Percentiles rank a stretch among this genome's conserved stretches.
Evolutionary conservation across 805 yeast genomes (phyloP).

Genomic region (Hanseniaspora lachancei): DNA sequence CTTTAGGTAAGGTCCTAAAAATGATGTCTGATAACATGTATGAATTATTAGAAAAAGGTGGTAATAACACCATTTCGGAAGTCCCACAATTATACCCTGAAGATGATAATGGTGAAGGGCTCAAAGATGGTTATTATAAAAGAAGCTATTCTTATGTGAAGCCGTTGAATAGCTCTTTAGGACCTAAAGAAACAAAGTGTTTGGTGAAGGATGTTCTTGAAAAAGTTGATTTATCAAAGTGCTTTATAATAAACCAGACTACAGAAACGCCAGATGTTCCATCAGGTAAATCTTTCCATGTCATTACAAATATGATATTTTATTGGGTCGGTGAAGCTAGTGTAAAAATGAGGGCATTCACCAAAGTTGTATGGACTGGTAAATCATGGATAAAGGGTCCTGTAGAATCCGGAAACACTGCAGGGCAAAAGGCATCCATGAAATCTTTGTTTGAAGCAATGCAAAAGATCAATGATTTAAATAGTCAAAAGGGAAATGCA

Average conservation of each 20-base stretch:
- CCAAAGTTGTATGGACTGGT: constrained; percentile 57
- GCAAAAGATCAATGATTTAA: not conserved
- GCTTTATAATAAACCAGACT: constrained; percentile 35
- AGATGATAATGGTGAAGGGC: constrained; percentile 41
- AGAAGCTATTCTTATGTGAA: constrained; percentile 46
- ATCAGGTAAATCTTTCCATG: constrained; percentile 55
- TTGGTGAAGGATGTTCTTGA: constrained; percentile 43
- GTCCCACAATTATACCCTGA: constrained; percentile 37
- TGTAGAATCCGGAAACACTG: constrained; percentile 60
- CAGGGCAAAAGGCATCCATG: constrained; percentile 57
- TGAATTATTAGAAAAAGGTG: constrained; percentile 41
- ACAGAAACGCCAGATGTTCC: constrained; percentile 67
- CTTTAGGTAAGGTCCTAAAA: constrained; percentile 47
- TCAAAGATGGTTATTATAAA: constrained; percentile 29
- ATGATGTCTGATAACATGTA: constrained; percentile 49
- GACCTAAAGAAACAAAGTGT: constrained; percentile 63
- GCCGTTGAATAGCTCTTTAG: constrained; percentile 49
- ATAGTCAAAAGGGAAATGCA: not conserved
- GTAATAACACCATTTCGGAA: constrained; percentile 48
- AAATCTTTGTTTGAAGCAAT: constrained; percentile 33
- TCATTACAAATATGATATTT: constrained; percentile 44
- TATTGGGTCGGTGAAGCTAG: constrained; percentile 51
- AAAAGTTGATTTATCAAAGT: constrained; percentile 33
- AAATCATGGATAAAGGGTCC: constrained; percentile 66
- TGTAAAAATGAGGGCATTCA: constrained; percentile 36